phyloP scores from a whole-genome alignment of 768 basidiomycete species.

The Chalciporus sphaerocephalus region DNA sequence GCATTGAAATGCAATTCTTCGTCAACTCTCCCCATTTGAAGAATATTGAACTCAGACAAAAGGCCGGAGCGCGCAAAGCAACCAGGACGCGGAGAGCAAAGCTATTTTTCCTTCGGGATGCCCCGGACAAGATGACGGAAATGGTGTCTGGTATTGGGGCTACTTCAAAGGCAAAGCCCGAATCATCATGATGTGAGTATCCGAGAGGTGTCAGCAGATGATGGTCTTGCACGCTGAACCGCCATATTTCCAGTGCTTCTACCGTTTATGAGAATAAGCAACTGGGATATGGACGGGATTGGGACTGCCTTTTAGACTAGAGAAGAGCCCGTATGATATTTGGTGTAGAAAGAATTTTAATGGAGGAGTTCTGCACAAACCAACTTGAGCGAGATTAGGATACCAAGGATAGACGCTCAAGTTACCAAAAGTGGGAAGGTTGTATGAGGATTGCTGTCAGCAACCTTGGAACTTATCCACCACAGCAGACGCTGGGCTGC shows the following conservation, averaged over 20 bases:
- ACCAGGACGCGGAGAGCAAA: conserved; percentile 70
- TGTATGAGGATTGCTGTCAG: not conserved
- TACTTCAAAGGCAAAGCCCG: not conserved
- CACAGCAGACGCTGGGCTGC: conserved; percentile 10
- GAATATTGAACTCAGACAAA: conserved; percentile 75
- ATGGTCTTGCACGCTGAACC: conserved; percentile 4
- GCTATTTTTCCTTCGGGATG: conserved; percentile 76
- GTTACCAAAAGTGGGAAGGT: conserved; percentile 16
- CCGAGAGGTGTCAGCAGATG: not conserved
- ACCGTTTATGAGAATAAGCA: too few relatives aligned
- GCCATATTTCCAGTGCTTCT: not conserved
- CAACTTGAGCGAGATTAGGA: not conserved
- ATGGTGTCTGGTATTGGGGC: conserved; percentile 47
- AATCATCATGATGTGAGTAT: conserved; percentile 18
- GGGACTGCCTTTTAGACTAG: not conserved
- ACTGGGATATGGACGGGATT: too few relatives aligned
- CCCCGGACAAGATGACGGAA: conserved; percentile 80
- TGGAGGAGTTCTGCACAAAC: not conserved
- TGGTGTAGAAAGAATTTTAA: not conserved
- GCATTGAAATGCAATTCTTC: conserved; percentile 91
- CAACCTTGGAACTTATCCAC: conserved; percentile 13
- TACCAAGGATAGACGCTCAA: conserved; percentile 5
- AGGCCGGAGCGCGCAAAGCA: conserved; percentile 44
- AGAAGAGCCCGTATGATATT: not conserved
- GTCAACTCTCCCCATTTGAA: conserved; percentile 82